A percentile compares a stretch with the other conserved stretches of the same genome.
Evolutionary conservation across 805 yeast species (phyloP).

Genomic region (Kodamaea nitidulidarum): DNA sequence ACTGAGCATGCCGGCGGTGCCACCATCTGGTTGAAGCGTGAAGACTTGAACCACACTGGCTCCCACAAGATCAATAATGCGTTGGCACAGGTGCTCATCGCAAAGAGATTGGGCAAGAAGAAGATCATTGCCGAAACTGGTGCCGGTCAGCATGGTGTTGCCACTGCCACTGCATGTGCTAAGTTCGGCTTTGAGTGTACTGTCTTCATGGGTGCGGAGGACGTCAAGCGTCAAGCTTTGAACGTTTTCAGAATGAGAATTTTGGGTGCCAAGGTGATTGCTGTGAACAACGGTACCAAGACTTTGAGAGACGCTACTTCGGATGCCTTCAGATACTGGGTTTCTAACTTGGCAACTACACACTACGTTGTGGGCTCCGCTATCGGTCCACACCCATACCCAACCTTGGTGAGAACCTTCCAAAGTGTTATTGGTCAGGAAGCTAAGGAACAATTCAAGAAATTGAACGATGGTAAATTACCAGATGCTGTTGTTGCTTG

Average conservation of each 20-base stretch:
- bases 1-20: slow-evolving; percentile 87
- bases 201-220: slow-evolving; percentile 99
- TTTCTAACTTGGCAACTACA: slow-evolving; percentile 75
- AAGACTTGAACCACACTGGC: slow-evolving; percentile 88
- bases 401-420: slow-evolving; percentile 96
- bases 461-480: slow-evolving; percentile 71
- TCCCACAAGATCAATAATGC: slow-evolving; percentile 86
- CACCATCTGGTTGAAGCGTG: slow-evolving; percentile 96
- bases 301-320: slow-evolving; percentile 97
- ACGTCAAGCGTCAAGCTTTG: slow-evolving; percentile 95
- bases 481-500: slow-evolving; percentile 97
- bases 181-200: slow-evolving; percentile 90
- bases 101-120: slow-evolving; percentile 72
- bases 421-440: slow-evolving; percentile 96
- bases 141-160: slow-evolving; percentile 93
- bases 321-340: slow-evolving; percentile 97
- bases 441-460: slow-evolving; percentile 85
- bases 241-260: slow-evolving; percentile 97
- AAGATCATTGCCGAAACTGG: slow-evolving; percentile 86
- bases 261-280: slow-evolving; percentile 90
- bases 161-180: slow-evolving; percentile 90
- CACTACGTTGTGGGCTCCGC: slow-evolving; percentile 98
- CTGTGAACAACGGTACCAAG: slow-evolving; percentile 91
- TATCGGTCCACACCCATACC: slow-evolving; percentile 99
- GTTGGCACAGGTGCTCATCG: slow-evolving; percentile 74